phyloP scores from a whole-genome alignment of 345 rosid genomes.

The Dimocarpus longan region DNA sequence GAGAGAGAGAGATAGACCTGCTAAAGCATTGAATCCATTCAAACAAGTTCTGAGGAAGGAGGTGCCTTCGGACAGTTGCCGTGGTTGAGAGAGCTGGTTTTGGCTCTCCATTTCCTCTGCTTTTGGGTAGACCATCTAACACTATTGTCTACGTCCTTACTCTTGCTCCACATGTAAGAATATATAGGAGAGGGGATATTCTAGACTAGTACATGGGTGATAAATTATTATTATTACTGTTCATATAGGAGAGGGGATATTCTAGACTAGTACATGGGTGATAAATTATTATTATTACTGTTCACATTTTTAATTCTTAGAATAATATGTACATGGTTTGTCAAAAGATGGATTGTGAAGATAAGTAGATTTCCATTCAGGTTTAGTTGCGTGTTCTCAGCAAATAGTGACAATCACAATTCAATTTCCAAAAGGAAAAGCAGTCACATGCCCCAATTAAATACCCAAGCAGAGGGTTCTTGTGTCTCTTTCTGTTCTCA shows the following conservation, averaged over 20 bases:
- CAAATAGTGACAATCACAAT: not conserved
- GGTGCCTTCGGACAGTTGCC: slow-evolving; percentile 43
- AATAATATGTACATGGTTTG: not conserved
- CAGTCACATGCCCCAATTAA: not conserved
- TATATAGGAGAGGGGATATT: too few species aligned
- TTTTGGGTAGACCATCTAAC: slow-evolving; percentile 20
- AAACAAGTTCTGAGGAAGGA: slow-evolving; percentile 63
- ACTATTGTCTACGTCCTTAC: not conserved
- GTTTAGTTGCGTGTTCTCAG: not conserved
- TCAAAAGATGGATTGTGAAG: slow-evolving; percentile 34
- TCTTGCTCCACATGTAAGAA: not conserved
- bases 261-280: not conserved
- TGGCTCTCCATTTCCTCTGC: slow-evolving; percentile 43
- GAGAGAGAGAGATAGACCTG: slow-evolving; percentile 43
- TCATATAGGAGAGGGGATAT: too few species aligned
- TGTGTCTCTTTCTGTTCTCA: too few species aligned
- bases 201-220: not conserved
- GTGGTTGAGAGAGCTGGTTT: slow-evolving; percentile 29
- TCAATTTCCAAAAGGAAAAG: not conserved
- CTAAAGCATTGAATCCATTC: slow-evolving; percentile 65
- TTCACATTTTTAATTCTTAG: not conserved
- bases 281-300: not conserved
- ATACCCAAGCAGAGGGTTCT: not conserved
- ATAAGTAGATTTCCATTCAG: slow-evolving; percentile 48
- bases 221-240: too few species aligned